phyloP scores from a whole-genome alignment of 192 early-diverging fungal genomes.

The Coemansia brasiliensis region DNA sequence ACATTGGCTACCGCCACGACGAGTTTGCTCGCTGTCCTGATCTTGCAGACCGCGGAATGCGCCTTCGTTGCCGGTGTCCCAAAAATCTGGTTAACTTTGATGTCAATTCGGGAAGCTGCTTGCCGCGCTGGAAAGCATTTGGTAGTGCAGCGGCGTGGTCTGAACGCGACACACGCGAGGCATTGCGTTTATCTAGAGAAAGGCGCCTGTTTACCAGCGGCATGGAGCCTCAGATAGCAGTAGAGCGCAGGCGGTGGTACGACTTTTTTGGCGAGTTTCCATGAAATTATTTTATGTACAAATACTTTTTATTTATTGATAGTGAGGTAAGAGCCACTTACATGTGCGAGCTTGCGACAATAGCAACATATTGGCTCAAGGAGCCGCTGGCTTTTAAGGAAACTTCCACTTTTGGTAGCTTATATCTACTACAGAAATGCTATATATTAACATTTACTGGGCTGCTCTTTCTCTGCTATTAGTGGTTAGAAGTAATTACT shows the following conservation, averaged over 20 bases:
- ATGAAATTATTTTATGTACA: neutral
- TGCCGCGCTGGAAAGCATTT: conserved; percentile 33
- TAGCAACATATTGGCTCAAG: too few species aligned
- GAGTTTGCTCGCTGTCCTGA: conserved; percentile 43
- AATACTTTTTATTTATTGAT: conserved; percentile 1
- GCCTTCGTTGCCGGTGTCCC: conserved; percentile 41
- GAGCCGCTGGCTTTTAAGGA: too few species aligned
- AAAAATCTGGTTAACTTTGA: conserved; percentile 30
- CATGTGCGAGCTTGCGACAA: too few species aligned
- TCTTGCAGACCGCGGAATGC: neutral
- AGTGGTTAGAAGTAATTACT: neutral
- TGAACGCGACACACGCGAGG: conserved; percentile 25
- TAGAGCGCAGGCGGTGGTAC: conserved; percentile 43
- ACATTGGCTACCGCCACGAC: conserved; percentile 67
- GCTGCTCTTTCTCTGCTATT: neutral
- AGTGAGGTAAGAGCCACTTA: neutral
- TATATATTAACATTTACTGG: neutral
- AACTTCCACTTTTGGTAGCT: too few species aligned
- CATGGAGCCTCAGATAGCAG: conserved; percentile 21
- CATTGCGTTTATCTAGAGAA: conserved; percentile 20
- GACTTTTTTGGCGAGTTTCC: conserved; percentile 24
- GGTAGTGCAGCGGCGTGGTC: conserved; percentile 18
- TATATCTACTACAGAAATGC: neutral
- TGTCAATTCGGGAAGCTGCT: conserved; percentile 23
- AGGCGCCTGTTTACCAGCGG: neutral